Base-by-base conservation (phyloP, 768 basidiomycete genomes). In the Termitomyces eurrhizus region DNA sequence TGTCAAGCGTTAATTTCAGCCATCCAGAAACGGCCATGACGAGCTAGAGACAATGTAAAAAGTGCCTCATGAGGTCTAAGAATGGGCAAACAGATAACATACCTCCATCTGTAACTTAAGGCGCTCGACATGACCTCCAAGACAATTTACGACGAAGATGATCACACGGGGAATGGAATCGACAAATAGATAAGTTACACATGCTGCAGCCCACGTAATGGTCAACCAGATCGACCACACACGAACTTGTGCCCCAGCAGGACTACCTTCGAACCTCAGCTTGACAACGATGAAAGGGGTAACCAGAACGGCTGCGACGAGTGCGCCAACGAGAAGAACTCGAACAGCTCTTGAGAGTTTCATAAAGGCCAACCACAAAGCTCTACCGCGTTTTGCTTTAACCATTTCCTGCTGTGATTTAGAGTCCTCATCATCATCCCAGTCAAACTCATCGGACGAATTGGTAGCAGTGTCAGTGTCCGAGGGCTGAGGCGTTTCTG, bases 101-200 rank as follows among this genome's bases (percentile, higher is more conserved):
- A 88, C 89, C 80, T 91, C 89, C 12, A 90, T 68, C 67, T 89
- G 85, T 5, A 81, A 83, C 67, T 87, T 86, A 56, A 89, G 70
- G 52, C 84, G 78, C 70, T 92, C 88, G 9, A 85, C 83, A 59
- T 83, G 82, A 52, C 83, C 83, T 48, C 85, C 85, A 60, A 85
- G 76, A 4, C 87, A 64, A 1, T 83, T 73, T 44, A 84, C 78
- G 58, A 87, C 46, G 1, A 77, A 75, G 55, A 90, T 76, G 42
- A 86, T 77, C 29, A 85, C 69, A 36, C 78, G 76, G 13, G 88
- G 87, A 49, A 87, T 73, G 41, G 82, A 73, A 69, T 90, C 87
- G 55, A 91, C 87, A 53, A 88, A 61, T 33, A 91, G 65, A 63
- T 82, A 85, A 3, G 89, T 90, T 3, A 67, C 73, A 63, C 86